Base-by-base conservation (phyloP, 1,284 basidiomycete species). In the Anthracocystis walkeri region DNA sequence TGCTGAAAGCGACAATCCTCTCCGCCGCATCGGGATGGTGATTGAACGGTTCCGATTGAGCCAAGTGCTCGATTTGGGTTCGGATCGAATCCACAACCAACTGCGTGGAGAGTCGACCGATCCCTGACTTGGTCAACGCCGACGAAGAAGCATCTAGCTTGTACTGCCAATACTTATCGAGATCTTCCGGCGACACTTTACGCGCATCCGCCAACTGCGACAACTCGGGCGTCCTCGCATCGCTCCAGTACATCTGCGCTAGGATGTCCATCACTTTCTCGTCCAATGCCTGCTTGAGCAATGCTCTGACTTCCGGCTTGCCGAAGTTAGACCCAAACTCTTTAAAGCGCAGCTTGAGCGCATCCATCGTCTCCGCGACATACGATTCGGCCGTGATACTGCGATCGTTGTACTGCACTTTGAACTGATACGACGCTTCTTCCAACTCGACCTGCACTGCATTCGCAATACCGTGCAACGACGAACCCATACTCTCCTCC, bases 351-450 rank as follows among this genome's bases (percentile, higher is more conserved):
- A 90, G 89, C 87, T 99, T 99, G 77, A 99, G 90, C 8, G 90
- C 88, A 82, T 99, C 96, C 87, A 98, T 92, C 3, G 94, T 95
- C 87, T 99, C 97, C 18, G 96, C 95, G 54, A 98, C 94, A 84
- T 99, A 99, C 3, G 93, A 95, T 86, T 99, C 97, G 12, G 97
- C 91, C 0, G 93, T 93, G 77, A 98, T 93, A 27, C 92, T 90
- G 21, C 94, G 90, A 86, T 99, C 97, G 84, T 99, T 99, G 88
- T 99, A 99, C 86, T 98, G 94, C 0, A 99, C 95, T 86, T 99
- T 99, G 90, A 99, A 99, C 86, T 98, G 95, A 86, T 99, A 99
- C 29, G 91, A 91, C 1, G 96, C 92, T 82, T 98, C 96, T 86
- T 99, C 96, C 14, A 98, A 89, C 86, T 99, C 97, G 38, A 97